A percentile compares a stretch with the other conserved stretches of the same genome.
phyloP scores from a whole-genome alignment of 2,329 filamentous ascomycete genomes.

The Calonectria pteridis region DNA sequence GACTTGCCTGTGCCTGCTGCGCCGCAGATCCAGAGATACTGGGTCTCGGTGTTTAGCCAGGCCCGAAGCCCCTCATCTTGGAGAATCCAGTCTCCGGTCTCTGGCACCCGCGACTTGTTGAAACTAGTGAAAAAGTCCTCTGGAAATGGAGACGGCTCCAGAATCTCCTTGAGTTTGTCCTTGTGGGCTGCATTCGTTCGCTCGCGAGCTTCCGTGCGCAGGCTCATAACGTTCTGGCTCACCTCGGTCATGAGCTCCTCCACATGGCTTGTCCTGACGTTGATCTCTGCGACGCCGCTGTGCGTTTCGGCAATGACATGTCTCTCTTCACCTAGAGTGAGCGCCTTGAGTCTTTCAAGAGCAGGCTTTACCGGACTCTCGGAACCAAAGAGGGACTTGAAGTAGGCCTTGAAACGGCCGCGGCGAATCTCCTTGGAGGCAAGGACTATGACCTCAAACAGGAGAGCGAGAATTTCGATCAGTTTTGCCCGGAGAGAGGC shows the following conservation, averaged over 20 bases:
- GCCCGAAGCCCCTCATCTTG: constrained; percentile 52
- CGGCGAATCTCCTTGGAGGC: constrained; percentile 56
- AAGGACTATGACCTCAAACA: constrained; percentile 60
- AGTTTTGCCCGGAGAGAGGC: constrained; percentile 54
- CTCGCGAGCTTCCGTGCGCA: constrained; percentile 52
- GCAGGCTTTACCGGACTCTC: constrained; percentile 55
- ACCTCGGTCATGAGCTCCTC: constrained; percentile 51
- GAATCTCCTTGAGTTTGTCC: constrained; percentile 54
- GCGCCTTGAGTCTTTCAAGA: constrained; percentile 54
- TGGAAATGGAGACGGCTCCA: constrained; percentile 57
- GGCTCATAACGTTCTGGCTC: constrained; percentile 49
- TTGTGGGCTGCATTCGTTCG: constrained; percentile 48
- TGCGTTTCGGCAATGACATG: constrained; percentile 60
- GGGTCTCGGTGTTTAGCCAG: constrained; percentile 55
- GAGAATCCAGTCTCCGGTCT: constrained; percentile 61
- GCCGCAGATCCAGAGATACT: constrained; percentile 59
- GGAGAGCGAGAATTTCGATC: constrained; percentile 55
- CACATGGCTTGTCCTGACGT: constrained; percentile 52
- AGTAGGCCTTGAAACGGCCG: constrained; percentile 57
- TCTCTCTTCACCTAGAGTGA: constrained; percentile 57
- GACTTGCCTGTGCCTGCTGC: constrained; percentile 62
- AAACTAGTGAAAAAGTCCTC: constrained; percentile 58
- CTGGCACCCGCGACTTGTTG: constrained; percentile 53
- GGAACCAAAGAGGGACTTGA: constrained; percentile 54
- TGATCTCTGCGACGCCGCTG: constrained; percentile 51